Evolutionary conservation across 768 basidiomycete genomes (phyloP).

Genomic region (Gautieria morchelliformis): DNA sequence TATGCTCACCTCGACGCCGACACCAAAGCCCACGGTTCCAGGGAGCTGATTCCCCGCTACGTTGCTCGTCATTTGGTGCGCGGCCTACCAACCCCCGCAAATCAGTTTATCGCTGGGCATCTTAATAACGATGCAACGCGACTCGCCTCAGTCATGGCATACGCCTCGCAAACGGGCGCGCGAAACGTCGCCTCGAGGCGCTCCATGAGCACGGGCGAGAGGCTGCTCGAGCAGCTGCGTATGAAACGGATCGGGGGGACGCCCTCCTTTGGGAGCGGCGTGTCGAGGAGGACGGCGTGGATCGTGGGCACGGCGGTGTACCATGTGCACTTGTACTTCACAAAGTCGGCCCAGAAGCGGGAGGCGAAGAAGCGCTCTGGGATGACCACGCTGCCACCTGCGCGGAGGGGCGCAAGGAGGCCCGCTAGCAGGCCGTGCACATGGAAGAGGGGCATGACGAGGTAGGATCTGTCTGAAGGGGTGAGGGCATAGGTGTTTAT

Average conservation of each 20-base stretch:
- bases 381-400: constrained; percentile 46
- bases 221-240: constrained; percentile 36
- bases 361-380: constrained; percentile 45
- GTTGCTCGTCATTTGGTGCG: constrained; percentile 22
- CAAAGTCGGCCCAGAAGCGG: constrained; percentile 39
- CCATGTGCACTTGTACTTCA: constrained; percentile 34
- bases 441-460: constrained; percentile 50
- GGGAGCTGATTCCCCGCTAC: constrained; percentile 18
- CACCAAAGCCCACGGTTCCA: constrained; percentile 23
- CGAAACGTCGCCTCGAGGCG: constrained; percentile 39
- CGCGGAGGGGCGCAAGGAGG: constrained; percentile 45
- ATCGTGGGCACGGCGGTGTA: constrained; percentile 27
- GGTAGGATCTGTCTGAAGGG: constrained; percentile 19
- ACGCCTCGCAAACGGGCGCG: constrained; percentile 48
- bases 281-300: constrained; percentile 23
- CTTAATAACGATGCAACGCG: not conserved
- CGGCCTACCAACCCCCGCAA: constrained; percentile 13
- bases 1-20: constrained; percentile 24
- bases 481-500: constrained; percentile 23
- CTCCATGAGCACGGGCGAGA: constrained; percentile 42
- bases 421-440: constrained; percentile 53
- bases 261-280: constrained; percentile 15
- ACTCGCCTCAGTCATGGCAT: constrained; percentile 45
- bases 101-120: not conserved
- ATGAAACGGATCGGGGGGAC: constrained; percentile 27